Percentiles rank a stretch among this genome's conserved stretches.
phyloP scores from a whole-genome alignment of 139 green algal genomes.

The Chlorella sp. region DNA sequence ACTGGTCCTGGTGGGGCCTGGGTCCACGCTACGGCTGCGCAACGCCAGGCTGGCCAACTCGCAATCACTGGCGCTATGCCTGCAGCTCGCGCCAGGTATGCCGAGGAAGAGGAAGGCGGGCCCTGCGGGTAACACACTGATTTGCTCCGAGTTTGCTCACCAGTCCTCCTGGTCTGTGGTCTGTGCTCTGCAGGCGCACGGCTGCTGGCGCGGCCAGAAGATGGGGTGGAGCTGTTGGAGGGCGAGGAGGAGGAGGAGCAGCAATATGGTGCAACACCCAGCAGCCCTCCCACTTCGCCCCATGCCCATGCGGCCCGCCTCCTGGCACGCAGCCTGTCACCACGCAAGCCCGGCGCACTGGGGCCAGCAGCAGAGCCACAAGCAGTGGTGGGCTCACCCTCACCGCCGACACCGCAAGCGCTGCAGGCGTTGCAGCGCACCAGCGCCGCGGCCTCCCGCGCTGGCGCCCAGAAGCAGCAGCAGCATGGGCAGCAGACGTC shows the following conservation, averaged over 20 bases:
- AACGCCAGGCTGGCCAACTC: conserved; percentile 82
- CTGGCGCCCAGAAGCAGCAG: neutral
- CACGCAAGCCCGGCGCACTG: neutral
- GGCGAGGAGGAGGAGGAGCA: conserved; percentile 10
- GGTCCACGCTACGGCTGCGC: conserved; percentile 70
- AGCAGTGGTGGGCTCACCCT: neutral
- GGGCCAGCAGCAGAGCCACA: neutral
- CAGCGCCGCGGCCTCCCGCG: neutral
- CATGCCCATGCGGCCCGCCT: too few species aligned
- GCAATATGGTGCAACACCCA: conserved; percentile 10
- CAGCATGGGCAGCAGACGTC: conserved; percentile 9
- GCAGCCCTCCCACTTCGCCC: too few species aligned
- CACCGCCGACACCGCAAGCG: neutral
- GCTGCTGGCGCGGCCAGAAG: conserved; percentile 34
- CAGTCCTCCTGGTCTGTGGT: too few species aligned
- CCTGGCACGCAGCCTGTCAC: neutral
- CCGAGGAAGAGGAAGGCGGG: neutral
- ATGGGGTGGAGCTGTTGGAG: conserved; percentile 36
- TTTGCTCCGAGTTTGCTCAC: too few species aligned
- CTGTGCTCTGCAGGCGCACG: conserved; percentile 22
- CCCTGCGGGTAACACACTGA: neutral
- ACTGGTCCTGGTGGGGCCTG: conserved; percentile 82
- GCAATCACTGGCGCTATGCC: conserved; percentile 59
- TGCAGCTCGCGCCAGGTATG: conserved; percentile 72
- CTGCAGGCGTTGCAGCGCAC: neutral